These are phyloP conservation scores for Phytopythium aichiense DNA, from an alignment of 352 stramenopile genomes.

Conservation along the genomic window DNA sequence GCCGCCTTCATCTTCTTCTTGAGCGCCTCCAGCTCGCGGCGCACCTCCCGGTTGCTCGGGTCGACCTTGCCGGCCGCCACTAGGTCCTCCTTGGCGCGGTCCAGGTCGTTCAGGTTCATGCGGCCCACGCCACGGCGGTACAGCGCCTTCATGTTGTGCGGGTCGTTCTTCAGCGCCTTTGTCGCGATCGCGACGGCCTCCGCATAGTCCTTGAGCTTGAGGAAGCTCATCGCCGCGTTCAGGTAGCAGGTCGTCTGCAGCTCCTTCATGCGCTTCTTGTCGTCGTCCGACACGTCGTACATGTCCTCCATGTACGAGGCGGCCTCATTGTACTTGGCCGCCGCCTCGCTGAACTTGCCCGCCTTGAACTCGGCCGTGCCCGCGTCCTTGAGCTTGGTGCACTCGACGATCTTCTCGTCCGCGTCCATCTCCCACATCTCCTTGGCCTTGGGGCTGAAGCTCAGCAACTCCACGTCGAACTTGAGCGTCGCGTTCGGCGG, in stretches of 20 bases:
- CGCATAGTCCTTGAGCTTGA: slow-evolving; percentile 91
- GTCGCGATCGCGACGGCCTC: slow-evolving; percentile 79
- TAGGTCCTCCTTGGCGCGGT: slow-evolving; percentile 85
- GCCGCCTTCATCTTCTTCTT: slow-evolving; percentile 88
- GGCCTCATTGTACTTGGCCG: slow-evolving; percentile 79
- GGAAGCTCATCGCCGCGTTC: slow-evolving; percentile 93
- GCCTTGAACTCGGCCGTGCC: slow-evolving; percentile 93
- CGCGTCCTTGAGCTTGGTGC: slow-evolving; percentile 85
- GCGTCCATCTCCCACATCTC: slow-evolving; percentile 92
- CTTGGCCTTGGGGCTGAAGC: slow-evolving; percentile 93
- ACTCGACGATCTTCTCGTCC: slow-evolving; percentile 82
- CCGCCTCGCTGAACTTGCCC: slow-evolving; percentile 83
- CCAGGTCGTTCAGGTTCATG: slow-evolving; percentile 82
- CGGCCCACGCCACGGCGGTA: slow-evolving; percentile 81
- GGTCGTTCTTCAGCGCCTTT: slow-evolving; percentile 83
- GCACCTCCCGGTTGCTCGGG: slow-evolving; percentile 78
- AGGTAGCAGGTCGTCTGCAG: slow-evolving; percentile 88
- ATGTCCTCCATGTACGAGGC: slow-evolving; percentile 84
- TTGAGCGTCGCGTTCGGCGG: slow-evolving; percentile 91
- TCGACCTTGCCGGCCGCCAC: slow-evolving; percentile 79
- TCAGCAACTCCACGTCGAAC: slow-evolving; percentile 96
- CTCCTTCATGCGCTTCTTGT: slow-evolving; percentile 85
- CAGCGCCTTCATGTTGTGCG: slow-evolving; percentile 80
- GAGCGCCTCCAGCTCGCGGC: slow-evolving; percentile 65
- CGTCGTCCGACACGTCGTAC: slow-evolving; percentile 82